Evolutionary conservation across 805 yeast species (phyloP).

Genomic region (Lipomyces spencermartinsiae): DNA sequence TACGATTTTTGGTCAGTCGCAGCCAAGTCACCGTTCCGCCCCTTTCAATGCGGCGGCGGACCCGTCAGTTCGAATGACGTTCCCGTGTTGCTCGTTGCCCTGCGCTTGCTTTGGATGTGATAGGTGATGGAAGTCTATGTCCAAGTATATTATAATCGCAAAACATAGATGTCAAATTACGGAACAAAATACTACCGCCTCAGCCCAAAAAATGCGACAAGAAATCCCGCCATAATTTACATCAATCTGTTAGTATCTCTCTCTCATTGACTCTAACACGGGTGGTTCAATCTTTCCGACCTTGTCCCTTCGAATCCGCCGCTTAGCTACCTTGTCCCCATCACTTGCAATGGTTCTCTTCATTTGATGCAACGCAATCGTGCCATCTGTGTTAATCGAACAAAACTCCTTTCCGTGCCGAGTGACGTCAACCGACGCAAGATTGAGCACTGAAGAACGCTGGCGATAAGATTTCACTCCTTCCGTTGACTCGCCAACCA

Average conservation of each 20-base stretch:
- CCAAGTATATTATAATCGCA: background rate
- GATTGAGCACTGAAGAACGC: slow-evolving; percentile 18
- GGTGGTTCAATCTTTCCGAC: slow-evolving; percentile 22
- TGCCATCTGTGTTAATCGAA: slow-evolving; percentile 29
- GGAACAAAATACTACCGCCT: background rate
- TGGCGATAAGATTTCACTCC: slow-evolving; percentile 32
- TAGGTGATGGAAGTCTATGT: background rate
- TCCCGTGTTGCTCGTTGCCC: no score
- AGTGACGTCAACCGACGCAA: slow-evolving; percentile 21
- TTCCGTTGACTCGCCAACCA: slow-evolving; percentile 11
- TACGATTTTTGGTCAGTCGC: background rate
- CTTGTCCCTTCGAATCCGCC: background rate
- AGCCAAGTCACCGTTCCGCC: background rate
- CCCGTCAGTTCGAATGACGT: no score
- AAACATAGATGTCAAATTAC: background rate
- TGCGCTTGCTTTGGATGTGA: background rate
- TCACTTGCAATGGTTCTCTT: slow-evolving; percentile 1
- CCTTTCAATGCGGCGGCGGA: background rate
- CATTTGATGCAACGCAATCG: slow-evolving; percentile 28
- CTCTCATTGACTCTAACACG: slow-evolving; percentile 10
- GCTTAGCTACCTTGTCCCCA: slow-evolving; percentile 4
- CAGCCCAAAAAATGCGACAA: background rate
- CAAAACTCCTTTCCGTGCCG: slow-evolving; percentile 23
- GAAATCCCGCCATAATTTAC: background rate
- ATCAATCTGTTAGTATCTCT: slow-evolving; percentile 13